Evolutionary conservation across 2,329 filamentous ascomycete species (phyloP).

Genomic region (Venturia pyrina): DNA sequence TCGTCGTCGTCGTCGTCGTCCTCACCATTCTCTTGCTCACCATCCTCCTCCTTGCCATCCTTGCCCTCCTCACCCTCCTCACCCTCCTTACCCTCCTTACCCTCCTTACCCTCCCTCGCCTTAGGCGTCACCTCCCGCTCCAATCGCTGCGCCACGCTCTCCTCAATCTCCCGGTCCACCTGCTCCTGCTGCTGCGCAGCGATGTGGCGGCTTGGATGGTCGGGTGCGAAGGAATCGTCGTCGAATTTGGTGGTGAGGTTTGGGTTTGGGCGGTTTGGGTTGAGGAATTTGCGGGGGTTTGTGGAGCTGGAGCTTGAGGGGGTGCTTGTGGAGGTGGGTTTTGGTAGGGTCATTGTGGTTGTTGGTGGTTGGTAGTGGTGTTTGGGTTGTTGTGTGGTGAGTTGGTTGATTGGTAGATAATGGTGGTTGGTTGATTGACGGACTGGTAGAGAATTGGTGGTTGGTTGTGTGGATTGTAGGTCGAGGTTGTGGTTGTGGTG

Average conservation of each 20-base stretch:
- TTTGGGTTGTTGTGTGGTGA: no score
- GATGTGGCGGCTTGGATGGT: background rate
- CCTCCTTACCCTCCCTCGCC: background rate
- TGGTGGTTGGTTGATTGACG: no score
- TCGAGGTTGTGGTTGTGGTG: no score
- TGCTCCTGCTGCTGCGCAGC: background rate
- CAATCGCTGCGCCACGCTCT: no score
- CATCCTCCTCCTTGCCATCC: background rate
- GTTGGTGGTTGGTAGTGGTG: no score
- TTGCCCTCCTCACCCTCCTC: background rate
- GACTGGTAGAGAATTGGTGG: no score
- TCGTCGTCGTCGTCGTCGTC: background rate
- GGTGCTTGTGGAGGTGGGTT: no score
- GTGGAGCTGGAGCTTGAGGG: no score
- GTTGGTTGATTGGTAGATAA: no score
- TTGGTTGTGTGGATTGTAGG: no score
- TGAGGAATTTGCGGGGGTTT: background rate
- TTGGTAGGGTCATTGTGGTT: no score
- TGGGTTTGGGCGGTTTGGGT: background rate
- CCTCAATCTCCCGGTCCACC: background rate
- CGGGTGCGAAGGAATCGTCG: background rate
- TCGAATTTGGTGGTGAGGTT: background rate
- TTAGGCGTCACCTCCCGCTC: background rate
- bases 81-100: background rate
- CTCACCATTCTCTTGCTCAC: background rate